phyloP scores from a whole-genome alignment of 164 flowering plant genomes.

The Warburgia ugandensis region DNA sequence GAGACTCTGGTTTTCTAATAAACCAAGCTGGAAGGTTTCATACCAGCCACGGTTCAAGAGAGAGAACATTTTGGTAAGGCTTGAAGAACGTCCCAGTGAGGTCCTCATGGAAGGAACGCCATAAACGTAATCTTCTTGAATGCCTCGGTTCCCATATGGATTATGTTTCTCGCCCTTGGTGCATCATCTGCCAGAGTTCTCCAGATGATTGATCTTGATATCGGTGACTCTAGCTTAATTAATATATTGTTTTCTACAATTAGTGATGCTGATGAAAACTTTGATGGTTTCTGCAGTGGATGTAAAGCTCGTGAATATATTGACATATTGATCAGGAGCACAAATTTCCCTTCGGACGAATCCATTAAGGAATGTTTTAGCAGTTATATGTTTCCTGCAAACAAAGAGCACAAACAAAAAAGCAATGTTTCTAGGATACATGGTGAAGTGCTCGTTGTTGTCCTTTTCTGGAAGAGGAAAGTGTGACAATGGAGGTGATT shows the following conservation, averaged over 20 bases:
- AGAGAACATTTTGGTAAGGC: conserved; percentile 45
- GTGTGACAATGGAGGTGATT: conserved; percentile 68
- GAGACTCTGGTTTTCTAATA: conserved; percentile 58
- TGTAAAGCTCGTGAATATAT: conserved; percentile 33
- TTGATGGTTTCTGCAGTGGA: conserved; percentile 40
- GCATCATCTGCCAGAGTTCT: conserved; percentile 54
- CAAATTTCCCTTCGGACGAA: conserved; percentile 57
- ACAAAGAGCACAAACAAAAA: conserved; percentile 34
- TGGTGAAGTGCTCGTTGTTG: conserved; percentile 69
- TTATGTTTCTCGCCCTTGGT: conserved; percentile 74
- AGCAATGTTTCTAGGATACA: conserved; percentile 68
- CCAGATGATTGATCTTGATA: conserved; percentile 42
- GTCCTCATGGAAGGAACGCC: conserved; percentile 36
- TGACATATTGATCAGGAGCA: conserved; percentile 22
- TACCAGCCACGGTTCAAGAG: no score
- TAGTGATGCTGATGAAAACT: conserved; percentile 51
- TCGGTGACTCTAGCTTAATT: conserved; percentile 31
- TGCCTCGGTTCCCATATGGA: conserved; percentile 59
- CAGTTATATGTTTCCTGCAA: conserved; percentile 46
- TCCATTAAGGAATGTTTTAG: conserved; percentile 34
- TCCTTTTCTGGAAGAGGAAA: conserved; percentile 54
- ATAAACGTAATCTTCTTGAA: conserved; percentile 40
- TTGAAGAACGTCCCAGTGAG: conserved; percentile 20
- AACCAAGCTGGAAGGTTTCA: conserved; percentile 44
- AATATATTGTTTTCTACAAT: conserved; percentile 68